Conservation (phyloP, 2,329 filamentous ascomycete species). For the Berkeleyomyces basicola region DNA sequence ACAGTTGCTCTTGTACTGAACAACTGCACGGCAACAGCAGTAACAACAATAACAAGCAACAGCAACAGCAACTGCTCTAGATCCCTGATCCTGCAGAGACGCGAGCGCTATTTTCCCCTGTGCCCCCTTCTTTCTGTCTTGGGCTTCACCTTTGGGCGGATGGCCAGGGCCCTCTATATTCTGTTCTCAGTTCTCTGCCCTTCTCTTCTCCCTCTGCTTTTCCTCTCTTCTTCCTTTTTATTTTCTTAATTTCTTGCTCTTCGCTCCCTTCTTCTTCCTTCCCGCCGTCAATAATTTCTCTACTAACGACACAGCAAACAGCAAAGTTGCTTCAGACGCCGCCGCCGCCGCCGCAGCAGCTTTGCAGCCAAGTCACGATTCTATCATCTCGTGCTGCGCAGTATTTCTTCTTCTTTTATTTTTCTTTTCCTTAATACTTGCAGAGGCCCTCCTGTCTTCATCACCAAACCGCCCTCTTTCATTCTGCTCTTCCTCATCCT, state of each 20-base stretch:
- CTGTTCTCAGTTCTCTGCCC: neutral
- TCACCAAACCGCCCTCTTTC: neutral
- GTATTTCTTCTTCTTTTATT: constrained; percentile 5
- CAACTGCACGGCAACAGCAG: neutral
- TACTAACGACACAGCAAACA: neutral
- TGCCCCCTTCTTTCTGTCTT: constrained; percentile 4
- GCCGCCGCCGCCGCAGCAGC: neutral
- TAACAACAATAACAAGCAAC: neutral
- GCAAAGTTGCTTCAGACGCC: neutral
- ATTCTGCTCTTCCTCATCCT: neutral
- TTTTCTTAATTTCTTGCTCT: neutral
- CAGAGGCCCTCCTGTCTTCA: neutral
- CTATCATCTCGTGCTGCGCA: constrained; percentile 2
- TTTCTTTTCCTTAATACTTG: neutral
- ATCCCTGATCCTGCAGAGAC: constrained; percentile 6
- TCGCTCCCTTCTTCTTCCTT: constrained; percentile 1
- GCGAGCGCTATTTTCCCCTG: neutral
- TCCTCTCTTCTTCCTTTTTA: neutral
- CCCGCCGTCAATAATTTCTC: neutral
- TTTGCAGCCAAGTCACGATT: constrained; percentile 4
- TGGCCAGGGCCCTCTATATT: neutral
- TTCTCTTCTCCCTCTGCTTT: neutral
- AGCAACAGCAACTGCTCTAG: neutral
- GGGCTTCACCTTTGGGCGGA: neutral
- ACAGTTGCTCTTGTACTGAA: neutral